Base-by-base conservation (phyloP, 2,329 filamentous ascomycete species). In the Pezicula radicicola region DNA sequence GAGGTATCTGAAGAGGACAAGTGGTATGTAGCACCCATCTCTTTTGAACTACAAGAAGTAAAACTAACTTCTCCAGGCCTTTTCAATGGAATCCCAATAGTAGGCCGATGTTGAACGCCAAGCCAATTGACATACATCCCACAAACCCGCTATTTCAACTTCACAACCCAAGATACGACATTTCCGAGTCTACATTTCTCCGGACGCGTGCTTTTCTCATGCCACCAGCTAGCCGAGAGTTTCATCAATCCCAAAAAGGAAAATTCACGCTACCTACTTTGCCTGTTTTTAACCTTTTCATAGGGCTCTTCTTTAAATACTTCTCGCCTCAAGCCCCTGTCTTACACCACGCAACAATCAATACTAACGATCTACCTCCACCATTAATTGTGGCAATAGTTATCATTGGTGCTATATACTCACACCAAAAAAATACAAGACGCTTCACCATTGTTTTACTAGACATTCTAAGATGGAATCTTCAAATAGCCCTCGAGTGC, bases 261-360 rank as follows among this genome's bases (percentile, higher is more conserved):
- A 47, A 51, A 9, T 59, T 61, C 25, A 54, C 53, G 6, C 49
- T 63, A 27, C 61, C 61, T 18, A 39, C 55, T 12, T 49, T 63
- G 4, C 50, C 50, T 18, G 43, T 58, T 27, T 48, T 61, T 9
- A 63, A 63, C 36, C 49, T 63, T 10, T 60, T 63, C 25, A 63
- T 63, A 16, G 51, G 52, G 2, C 47, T 63, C 9, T 63, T 61
- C 52, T 63, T 63, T 46, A 44, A 61, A 39, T 49, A 56, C 28
- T 62, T 61, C 37, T 61, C 58, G 15, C 53, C 50, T n/a, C 61
- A 63, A 42, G 60, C 59, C 50, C 61, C 61, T 6, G 59, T 62
- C 3, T 49, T 63, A 7, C 61, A 63, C 46, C 57, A 60, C 48
- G 37, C 58, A 10, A 63, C 61, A 4, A 51, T 63, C 10, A 55